Evolutionary conservation across 179 eudicot genomes (phyloP).

Genomic region (Pouteria campechiana): DNA sequence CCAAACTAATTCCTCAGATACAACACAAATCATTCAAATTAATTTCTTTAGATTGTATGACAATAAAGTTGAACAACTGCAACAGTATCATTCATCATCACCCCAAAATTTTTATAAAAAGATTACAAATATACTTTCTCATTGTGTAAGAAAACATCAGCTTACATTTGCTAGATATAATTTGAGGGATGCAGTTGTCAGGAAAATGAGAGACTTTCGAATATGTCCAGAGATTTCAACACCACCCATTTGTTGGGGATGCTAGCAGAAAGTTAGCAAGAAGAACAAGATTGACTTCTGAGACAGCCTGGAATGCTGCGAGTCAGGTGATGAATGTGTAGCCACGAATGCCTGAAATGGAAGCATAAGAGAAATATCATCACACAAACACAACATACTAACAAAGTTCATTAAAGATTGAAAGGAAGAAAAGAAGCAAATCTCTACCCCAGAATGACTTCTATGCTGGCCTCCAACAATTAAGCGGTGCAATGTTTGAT

Average conservation of each 20-base stretch:
- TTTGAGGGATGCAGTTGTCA: slow-evolving; percentile 6
- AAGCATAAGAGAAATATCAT: background rate
- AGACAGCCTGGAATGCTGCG: slow-evolving; percentile 3
- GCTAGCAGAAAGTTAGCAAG: background rate
- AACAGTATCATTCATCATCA: too few relatives aligned
- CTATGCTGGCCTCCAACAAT: slow-evolving; percentile 70
- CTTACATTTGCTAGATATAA: slow-evolving; percentile 18
- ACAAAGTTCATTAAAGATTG: background rate
- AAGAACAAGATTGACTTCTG: slow-evolving; percentile 5
- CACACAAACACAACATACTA: slow-evolving; percentile 1
- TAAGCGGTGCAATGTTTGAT: slow-evolving; percentile 46
- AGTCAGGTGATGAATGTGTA: too few relatives aligned
- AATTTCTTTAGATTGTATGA: too few relatives aligned
- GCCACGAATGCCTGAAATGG: too few relatives aligned
- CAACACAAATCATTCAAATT: too few relatives aligned
- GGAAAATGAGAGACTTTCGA: slow-evolving; percentile 21
- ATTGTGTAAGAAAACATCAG: too few relatives aligned
- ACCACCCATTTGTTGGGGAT: slow-evolving; percentile 5
- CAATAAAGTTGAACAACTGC: too few relatives aligned
- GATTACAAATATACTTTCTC: too few relatives aligned
- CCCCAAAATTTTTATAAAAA: too few relatives aligned
- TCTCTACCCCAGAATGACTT: slow-evolving; percentile 1
- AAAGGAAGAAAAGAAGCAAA: background rate
- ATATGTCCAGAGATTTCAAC: slow-evolving; percentile 8
- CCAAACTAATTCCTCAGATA: too few relatives aligned